A percentile compares a stretch with the other conserved stretches of the same genome.
These are phyloP conservation scores for Pythium graminicola DNA, from an alignment of 352 stramenopile genomes.

Conservation along the genomic window DNA sequence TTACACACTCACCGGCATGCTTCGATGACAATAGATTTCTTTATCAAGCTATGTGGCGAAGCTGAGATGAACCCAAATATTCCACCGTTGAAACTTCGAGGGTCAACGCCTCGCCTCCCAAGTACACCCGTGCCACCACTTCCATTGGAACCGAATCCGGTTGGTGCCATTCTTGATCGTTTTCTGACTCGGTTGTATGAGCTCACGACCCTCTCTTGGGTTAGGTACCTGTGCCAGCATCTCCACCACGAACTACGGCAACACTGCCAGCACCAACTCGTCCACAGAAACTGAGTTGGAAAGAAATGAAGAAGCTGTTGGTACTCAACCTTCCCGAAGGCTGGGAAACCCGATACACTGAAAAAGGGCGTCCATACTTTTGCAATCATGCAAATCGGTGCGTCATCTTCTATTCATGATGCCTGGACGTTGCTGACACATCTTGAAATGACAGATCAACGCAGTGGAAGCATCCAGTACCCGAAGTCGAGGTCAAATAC, in stretches of 20 bases:
- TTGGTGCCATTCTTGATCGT: too few relatives aligned
- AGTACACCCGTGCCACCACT: not conserved
- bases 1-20: not conserved
- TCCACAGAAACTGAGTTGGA: conserved; percentile 53
- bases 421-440: not conserved
- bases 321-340: conserved; percentile 61
- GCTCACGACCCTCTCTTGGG: too few relatives aligned
- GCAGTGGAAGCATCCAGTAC: conserved; percentile 76
- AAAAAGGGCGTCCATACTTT: conserved; percentile 78
- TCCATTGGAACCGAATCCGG: conserved; percentile 3
- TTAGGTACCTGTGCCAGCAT: conserved; percentile 5
- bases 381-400: conserved; percentile 71
- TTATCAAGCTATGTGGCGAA: conserved; percentile 65
- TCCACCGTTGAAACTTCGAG: not conserved
- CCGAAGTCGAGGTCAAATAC: conserved; percentile 70
- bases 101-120: not conserved
- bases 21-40: conserved; percentile 63
- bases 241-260: conserved; percentile 13
- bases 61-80: conserved; percentile 45
- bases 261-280: conserved; percentile 29
- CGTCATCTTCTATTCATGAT: not conserved
- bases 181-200: too few relatives aligned
- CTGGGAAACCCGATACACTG: conserved; percentile 77
- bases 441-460: conserved; percentile 41
- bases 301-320: conserved; percentile 70